These are phyloP conservation scores for Lasiodiplodia citricola DNA, from an alignment of 2,329 filamentous ascomycete genomes.

Conservation along the genomic window DNA sequence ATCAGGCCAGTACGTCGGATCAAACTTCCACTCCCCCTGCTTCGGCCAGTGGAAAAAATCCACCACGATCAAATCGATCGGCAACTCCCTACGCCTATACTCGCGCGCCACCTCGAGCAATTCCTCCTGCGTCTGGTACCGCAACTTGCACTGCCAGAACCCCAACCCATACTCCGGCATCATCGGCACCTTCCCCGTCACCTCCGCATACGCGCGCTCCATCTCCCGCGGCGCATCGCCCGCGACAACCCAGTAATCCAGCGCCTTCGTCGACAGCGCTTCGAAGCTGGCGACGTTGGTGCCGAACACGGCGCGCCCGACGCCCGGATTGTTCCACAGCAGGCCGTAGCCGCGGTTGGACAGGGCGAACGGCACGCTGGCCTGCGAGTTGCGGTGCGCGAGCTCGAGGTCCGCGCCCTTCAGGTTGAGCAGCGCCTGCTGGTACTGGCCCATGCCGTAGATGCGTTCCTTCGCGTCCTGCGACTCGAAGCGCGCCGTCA, in stretches of 20 bases:
- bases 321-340: slow-evolving; percentile 69
- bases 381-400: slow-evolving; percentile 70
- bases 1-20: slow-evolving; percentile 68
- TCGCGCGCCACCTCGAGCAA: slow-evolving; percentile 65
- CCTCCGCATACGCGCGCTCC: slow-evolving; percentile 60
- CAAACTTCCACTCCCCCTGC: slow-evolving; percentile 73
- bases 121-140: slow-evolving; percentile 70
- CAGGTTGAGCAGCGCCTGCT: slow-evolving; percentile 67
- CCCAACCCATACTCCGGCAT: slow-evolving; percentile 73
- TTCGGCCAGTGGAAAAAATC: slow-evolving; percentile 72
- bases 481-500: slow-evolving; percentile 65
- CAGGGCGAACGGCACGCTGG: slow-evolving; percentile 66
- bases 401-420: slow-evolving; percentile 68
- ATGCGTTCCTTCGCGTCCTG: slow-evolving; percentile 62
- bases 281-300: slow-evolving; percentile 68
- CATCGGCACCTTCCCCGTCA: slow-evolving; percentile 65
- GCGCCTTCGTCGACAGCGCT: slow-evolving; percentile 60
- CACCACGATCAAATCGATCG: slow-evolving; percentile 68
- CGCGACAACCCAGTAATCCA: slow-evolving; percentile 70
- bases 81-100: slow-evolving; percentile 60
- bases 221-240: slow-evolving; percentile 63
- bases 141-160: slow-evolving; percentile 72
- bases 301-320: slow-evolving; percentile 66
- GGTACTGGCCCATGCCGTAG: slow-evolving; percentile 74
- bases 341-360: slow-evolving; percentile 67